Conservation (phyloP, 2,329 filamentous ascomycete genomes). For the Botrytis paeoniae region DNA sequence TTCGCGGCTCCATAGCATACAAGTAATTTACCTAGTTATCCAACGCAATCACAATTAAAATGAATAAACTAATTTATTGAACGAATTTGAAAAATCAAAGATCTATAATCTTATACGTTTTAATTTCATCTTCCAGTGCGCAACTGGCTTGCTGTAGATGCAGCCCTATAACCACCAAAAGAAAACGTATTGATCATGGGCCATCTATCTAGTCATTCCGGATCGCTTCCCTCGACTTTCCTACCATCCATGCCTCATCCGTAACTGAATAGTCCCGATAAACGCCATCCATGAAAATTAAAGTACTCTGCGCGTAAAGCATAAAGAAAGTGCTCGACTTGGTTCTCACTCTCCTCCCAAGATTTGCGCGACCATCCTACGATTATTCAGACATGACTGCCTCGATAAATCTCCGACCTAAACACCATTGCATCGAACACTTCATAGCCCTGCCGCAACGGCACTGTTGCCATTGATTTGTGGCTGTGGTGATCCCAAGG, state of each 20-base stretch:
- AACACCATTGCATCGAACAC: neutral
- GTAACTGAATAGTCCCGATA: neutral
- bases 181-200: constrained; percentile 11
- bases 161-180: constrained; percentile 6
- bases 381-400: constrained; percentile 12
- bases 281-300: constrained; percentile 20
- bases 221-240: constrained; percentile 5
- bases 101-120: constrained; percentile 21
- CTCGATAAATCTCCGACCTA: constrained; percentile 1
- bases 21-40: neutral
- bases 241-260: constrained; percentile 10
- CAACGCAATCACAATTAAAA: constrained; percentile 5
- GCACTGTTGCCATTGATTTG: constrained; percentile 33
- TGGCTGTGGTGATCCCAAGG: constrained; percentile 30
- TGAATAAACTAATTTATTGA: neutral
- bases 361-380: neutral
- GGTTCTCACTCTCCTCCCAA: neutral
- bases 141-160: neutral
- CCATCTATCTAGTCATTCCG: constrained; percentile 12
- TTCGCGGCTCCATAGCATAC: neutral
- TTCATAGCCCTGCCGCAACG: constrained; percentile 17
- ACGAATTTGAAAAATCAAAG: constrained; percentile 16
- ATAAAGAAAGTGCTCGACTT: neutral
- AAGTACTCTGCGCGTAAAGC: constrained; percentile 10
- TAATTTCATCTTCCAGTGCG: neutral